These are phyloP conservation scores for Paracorniculantispora psalliotae DNA, from an alignment of 2,329 filamentous ascomycete genomes.

Conservation along the genomic window DNA sequence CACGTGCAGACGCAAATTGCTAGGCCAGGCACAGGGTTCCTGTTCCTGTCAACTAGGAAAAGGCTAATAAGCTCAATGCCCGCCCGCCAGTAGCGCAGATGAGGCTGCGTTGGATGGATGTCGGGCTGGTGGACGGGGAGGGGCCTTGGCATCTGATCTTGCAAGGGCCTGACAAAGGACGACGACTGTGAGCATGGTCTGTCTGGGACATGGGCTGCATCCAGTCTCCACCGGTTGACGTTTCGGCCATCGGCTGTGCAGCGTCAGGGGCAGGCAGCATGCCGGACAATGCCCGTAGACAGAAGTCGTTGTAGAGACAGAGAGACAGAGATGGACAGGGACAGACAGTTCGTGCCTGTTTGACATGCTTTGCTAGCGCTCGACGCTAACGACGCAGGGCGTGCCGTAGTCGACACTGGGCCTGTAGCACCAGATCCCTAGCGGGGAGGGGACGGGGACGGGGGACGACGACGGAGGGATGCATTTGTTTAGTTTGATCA, in stretches of 20 bases:
- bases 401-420: slow-evolving; percentile 2
- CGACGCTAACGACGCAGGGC: neutral
- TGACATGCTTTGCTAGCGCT: neutral
- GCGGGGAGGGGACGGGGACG: too few relatives aligned
- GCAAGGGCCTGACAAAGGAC: neutral
- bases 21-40: too few relatives aligned
- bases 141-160: slow-evolving; percentile 11
- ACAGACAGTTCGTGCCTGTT: slow-evolving; percentile 2
- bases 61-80: too few relatives aligned
- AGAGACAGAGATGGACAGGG: neutral
- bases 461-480: too few relatives aligned
- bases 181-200: neutral
- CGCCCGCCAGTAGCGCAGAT: too few relatives aligned
- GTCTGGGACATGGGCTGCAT: neutral
- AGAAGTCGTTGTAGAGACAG: neutral
- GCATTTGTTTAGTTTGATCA: slow-evolving; percentile 12
- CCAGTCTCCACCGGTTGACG: neutral
- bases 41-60: too few relatives aligned
- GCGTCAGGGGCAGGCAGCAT: neutral
- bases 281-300: too few relatives aligned
- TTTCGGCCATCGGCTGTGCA: slow-evolving; percentile 4
- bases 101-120: neutral
- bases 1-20: too few relatives aligned
- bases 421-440: slow-evolving; percentile 5
- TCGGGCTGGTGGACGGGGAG: too few relatives aligned